Percentiles rank a stretch among this genome's conserved stretches.
These are phyloP conservation scores for Glarea lozoyensis DNA, from an alignment of 495 filamentous ascomycete genomes.

Conservation along the genomic window DNA sequence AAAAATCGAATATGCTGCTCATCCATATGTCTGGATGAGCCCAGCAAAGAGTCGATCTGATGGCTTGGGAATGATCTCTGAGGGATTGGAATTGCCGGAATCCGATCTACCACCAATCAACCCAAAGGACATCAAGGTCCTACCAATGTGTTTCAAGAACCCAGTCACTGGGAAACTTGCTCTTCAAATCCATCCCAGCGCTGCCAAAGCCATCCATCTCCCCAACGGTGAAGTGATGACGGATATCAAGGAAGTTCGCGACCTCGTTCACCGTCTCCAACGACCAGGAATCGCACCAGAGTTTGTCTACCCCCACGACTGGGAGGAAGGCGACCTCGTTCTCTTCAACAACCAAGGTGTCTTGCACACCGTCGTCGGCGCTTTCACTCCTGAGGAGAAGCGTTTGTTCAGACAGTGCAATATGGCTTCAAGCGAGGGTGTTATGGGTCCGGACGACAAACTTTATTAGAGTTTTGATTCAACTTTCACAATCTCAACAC, in stretches of 20 bases:
- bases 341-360: slow-evolving; percentile 68
- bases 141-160: slow-evolving; percentile 67
- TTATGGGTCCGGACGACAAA: slow-evolving; percentile 33
- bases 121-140: slow-evolving; percentile 52
- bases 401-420: slow-evolving; percentile 70
- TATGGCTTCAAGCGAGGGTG: slow-evolving; percentile 49
- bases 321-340: slow-evolving; percentile 64
- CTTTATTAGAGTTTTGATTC: slow-evolving; percentile 9
- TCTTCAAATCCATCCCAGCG: slow-evolving; percentile 62
- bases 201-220: slow-evolving; percentile 54
- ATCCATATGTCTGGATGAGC: slow-evolving; percentile 74
- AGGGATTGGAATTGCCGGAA: slow-evolving; percentile 45
- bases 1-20: slow-evolving; percentile 63
- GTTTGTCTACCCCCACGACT: slow-evolving; percentile 64
- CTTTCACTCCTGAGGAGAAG: slow-evolving; percentile 61
- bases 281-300: slow-evolving; percentile 60
- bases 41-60: slow-evolving; percentile 52
- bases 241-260: slow-evolving; percentile 53
- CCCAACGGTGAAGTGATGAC: slow-evolving; percentile 55
- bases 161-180: slow-evolving; percentile 56
- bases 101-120: slow-evolving; percentile 55
- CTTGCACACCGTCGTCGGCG: slow-evolving; percentile 63
- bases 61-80: slow-evolving; percentile 57
- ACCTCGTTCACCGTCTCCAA: slow-evolving; percentile 57
- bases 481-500: slow-evolving; percentile 3